phyloP scores from a whole-genome alignment of 495 filamentous ascomycete genomes.

The Filosporella fistucella region DNA sequence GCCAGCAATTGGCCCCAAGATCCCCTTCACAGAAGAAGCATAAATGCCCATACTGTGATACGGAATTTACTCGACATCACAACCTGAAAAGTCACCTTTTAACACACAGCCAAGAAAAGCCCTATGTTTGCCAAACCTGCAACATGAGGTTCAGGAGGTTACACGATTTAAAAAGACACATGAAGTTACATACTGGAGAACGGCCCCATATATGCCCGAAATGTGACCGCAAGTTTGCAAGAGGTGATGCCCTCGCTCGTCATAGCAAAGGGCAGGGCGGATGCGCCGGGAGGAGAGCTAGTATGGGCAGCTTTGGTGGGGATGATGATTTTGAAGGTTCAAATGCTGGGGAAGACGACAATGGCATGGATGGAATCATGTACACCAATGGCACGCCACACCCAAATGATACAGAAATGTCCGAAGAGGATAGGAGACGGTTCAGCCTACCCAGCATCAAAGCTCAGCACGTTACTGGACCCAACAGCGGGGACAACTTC shows the following conservation, averaged over 20 bases:
- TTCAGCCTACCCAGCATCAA: constrained; percentile 69
- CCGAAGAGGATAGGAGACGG: constrained; percentile 46
- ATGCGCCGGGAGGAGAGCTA: constrained; percentile 85
- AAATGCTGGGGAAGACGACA: constrained; percentile 52
- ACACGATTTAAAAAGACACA: constrained; percentile 94
- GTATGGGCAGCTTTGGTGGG: constrained; percentile 77
- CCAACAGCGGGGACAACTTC: constrained; percentile 40
- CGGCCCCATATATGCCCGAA: constrained; percentile 91
- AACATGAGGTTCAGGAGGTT: constrained; percentile 85
- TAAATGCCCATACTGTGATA: constrained; percentile 92
- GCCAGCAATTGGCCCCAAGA: constrained; percentile 53
- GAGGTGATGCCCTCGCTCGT: constrained; percentile 89
- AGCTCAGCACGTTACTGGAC: constrained; percentile 58
- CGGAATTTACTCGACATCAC: constrained; percentile 95
- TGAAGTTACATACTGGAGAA: constrained; percentile 94
- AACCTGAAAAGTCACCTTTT: constrained; percentile 99
- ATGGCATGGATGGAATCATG: constrained; percentile 76
- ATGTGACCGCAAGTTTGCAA: constrained; percentile 89
- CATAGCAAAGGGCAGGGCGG: constrained; percentile 96
- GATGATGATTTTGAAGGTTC: constrained; percentile 66
- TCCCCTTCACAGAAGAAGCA: constrained; percentile 85
- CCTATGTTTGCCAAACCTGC: constrained; percentile 86
- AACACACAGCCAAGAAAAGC: constrained; percentile 98
- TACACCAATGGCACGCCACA: constrained; percentile 55
- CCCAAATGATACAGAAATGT: constrained; percentile 62